Conservation (phyloP, 192 early-diverging fungal genomes). For the Coemansia sp. region DNA sequence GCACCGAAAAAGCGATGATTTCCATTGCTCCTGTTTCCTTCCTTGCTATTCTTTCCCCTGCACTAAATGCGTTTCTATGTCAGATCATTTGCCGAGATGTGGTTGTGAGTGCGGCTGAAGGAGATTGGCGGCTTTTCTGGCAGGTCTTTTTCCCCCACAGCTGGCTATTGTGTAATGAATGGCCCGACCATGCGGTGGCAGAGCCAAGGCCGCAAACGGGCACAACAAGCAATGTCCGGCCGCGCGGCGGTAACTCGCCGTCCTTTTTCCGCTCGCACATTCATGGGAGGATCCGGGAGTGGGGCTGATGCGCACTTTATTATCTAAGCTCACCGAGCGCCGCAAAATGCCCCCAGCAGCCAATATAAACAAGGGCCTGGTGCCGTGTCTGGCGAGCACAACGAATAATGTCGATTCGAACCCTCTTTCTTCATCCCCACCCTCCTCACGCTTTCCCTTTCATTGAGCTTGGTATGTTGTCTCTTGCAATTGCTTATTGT, state of each 20-base stretch:
- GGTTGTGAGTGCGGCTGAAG: not conserved
- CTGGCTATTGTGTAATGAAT: not conserved
- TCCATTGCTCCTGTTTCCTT: not conserved
- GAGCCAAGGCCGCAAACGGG: not conserved
- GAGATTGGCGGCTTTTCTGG: not conserved
- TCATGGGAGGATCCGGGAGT: not conserved
- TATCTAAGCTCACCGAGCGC: not conserved
- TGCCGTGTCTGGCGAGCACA: not conserved
- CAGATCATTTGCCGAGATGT: constrained; percentile 1
- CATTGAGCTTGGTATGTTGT: not conserved
- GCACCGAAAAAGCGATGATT: not conserved
- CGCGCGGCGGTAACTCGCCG: constrained; percentile 1
- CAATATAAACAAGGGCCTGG: not conserved
- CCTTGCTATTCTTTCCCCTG: not conserved
- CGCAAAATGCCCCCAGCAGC: not conserved
- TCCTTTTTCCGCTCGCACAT: not conserved
- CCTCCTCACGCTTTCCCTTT: not conserved
- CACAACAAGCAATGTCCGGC: constrained; percentile 1
- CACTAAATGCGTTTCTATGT: not conserved
- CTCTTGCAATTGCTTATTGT: not conserved
- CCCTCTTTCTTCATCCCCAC: not conserved
- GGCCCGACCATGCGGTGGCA: not conserved
- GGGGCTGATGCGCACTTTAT: not conserved
- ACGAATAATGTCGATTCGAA: not conserved
- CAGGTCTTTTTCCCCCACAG: not conserved